phyloP scores from a whole-genome alignment of 2,329 filamentous ascomycete genomes.

The Talaromyces sp. region DNA sequence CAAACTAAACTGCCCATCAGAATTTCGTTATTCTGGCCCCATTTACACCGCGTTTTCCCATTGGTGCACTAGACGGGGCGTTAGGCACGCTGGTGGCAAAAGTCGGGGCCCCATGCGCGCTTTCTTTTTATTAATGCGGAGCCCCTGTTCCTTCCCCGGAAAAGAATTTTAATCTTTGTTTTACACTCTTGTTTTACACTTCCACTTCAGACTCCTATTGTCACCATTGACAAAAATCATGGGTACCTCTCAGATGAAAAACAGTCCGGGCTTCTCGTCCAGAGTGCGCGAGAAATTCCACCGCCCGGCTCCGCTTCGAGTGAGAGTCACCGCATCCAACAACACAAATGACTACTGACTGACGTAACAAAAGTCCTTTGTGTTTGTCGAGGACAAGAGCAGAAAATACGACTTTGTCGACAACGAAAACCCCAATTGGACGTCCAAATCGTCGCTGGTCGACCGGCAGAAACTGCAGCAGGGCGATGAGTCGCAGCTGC shows the following conservation, averaged over 20 bases:
- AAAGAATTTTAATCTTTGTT: no score
- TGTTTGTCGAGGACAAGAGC: slow-evolving; percentile 12
- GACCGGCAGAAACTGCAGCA: slow-evolving; percentile 29
- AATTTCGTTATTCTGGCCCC: background rate
- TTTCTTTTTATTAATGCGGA: background rate
- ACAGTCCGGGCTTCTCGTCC: background rate
- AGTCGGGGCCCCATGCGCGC: background rate
- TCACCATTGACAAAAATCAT: background rate
- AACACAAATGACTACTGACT: background rate
- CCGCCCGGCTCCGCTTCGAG: slow-evolving; percentile 7
- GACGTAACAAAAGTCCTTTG: background rate
- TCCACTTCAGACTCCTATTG: background rate
- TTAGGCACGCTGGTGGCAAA: background rate
- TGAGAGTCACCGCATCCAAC: background rate
- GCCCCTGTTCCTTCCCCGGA: background rate
- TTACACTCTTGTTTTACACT: no score
- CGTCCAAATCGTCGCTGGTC: slow-evolving; percentile 28
- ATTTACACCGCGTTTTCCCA: background rate
- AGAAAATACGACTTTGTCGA: slow-evolving; percentile 32
- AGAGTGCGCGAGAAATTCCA: background rate
- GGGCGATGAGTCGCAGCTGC: slow-evolving; percentile 30
- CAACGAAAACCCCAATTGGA: slow-evolving; percentile 24
- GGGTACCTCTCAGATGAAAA: background rate
- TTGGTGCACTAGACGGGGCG: background rate
- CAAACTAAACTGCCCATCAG: background rate